A percentile compares a stretch with the other conserved stretches of the same genome.
These are phyloP conservation scores for Gossypium aridum DNA, from an alignment of 441 rosid species.

Conservation along the genomic window DNA sequence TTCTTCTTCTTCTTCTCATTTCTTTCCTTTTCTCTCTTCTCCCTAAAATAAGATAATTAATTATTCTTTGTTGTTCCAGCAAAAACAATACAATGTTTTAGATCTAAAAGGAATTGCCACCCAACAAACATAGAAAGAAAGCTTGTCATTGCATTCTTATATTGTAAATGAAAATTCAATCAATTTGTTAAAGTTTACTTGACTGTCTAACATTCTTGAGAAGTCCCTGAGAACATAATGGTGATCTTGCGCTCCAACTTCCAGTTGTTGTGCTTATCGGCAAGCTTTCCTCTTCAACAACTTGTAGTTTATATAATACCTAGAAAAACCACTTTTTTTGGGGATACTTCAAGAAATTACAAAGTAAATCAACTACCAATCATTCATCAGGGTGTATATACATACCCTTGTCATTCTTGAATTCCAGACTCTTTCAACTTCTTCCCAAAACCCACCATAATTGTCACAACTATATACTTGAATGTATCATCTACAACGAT, in stretches of 20 bases:
- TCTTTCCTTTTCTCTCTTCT: not conserved
- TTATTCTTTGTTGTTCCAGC: constrained; percentile 42
- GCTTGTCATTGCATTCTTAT: not conserved
- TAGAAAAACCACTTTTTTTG: constrained; percentile 16
- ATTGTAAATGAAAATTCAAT: not conserved
- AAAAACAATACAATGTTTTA: constrained; percentile 44
- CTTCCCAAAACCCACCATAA: constrained; percentile 36
- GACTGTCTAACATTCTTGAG: constrained; percentile 38
- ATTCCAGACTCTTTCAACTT: constrained; percentile 30
- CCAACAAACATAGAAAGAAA: not conserved
- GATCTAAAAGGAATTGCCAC: constrained; percentile 23
- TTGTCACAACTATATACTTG: too few species aligned
- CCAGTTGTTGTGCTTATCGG: constrained; percentile 32
- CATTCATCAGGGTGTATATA: not conserved
- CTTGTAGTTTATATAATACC: constrained; percentile 44
- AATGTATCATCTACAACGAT: too few species aligned
- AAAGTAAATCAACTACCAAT: too few species aligned
- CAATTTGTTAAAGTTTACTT: constrained; percentile 28
- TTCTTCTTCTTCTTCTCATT: too few species aligned
- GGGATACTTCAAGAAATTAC: not conserved
- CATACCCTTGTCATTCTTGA: constrained; percentile 48
- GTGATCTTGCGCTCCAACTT: constrained; percentile 25
- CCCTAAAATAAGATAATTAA: constrained; percentile 29
- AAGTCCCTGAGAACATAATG: constrained; percentile 32
- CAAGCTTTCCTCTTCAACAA: constrained; percentile 41